Conservation (phyloP, 169 alveolate species). For the Plasmodium cynomolgi region DNA sequence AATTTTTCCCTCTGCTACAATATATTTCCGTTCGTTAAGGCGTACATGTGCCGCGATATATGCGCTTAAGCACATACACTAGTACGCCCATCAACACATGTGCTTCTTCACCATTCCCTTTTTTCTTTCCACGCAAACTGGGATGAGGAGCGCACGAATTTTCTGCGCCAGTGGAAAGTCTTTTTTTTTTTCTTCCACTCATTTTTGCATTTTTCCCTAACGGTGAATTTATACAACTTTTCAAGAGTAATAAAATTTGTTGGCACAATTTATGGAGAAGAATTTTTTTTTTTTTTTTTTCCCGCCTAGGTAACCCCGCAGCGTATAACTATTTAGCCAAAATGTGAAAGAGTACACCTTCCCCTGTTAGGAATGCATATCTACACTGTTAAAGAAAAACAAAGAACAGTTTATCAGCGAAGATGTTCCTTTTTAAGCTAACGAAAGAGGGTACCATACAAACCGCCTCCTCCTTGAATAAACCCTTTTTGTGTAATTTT, state of each 20-base stretch:
- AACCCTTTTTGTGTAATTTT: constrained; percentile 9
- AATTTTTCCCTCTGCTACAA: not conserved
- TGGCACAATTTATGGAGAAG: not conserved
- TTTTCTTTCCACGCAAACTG: not conserved
- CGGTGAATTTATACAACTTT: not conserved
- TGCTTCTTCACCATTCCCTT: not conserved
- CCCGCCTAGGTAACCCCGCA: not conserved
- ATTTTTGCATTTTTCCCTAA: not conserved
- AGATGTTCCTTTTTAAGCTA: constrained; percentile 23
- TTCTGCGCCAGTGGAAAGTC: not conserved
- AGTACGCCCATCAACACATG: not conserved
- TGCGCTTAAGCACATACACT: not conserved
- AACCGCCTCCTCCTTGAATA: not conserved
- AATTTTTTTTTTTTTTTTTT: not conserved
- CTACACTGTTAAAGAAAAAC: not conserved
- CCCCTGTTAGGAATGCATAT: not conserved
- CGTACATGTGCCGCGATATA: not conserved
- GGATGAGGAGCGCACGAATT: not conserved
- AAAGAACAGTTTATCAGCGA: not conserved
- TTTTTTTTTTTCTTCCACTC: not conserved
- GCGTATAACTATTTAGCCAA: not conserved
- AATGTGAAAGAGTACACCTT: not conserved
- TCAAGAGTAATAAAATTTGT: not conserved
- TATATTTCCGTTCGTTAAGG: not conserved
- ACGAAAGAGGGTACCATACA: constrained; percentile 1